Base-by-base conservation (phyloP, 1,139 yeast genomes). In the Protomyces macrosporus region DNA sequence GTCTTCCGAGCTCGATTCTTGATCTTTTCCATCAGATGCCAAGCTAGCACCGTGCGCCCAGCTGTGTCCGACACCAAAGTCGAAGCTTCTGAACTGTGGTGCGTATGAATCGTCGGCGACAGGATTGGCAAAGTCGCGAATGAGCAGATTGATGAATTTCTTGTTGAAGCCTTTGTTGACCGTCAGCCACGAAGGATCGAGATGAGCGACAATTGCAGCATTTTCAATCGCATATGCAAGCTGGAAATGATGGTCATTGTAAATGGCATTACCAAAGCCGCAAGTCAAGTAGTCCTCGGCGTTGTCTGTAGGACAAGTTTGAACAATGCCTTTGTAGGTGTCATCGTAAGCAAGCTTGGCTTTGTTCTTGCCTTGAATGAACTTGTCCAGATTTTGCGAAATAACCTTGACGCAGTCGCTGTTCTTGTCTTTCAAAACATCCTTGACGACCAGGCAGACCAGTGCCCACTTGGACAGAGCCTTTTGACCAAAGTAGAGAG, bases 181-280 rank as follows among this genome's bases (percentile, higher is more conserved):
- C 3, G 62, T 53, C 39, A 61, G 32, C 93, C 95, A 88, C n/a
- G 81, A 77, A 35, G 76, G 72, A 73, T 88, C 95, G 52, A 86
- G 80, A 67, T 82, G 78, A 16, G 87, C 93, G 62, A 87, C 79
- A 55, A 86, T 79, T 2, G 95, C 93, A 6, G 91, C 90, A 6
- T 93, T 86, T 70, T 87, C 90, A 60, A 88, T 79, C 70, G 81
- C 82, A 75, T 87, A 87, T 33, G 93, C 93, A 72, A 86, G 87
- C 71, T 88, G 93, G 83, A 86, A 87, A 71, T 87, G 93, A 71
- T 85, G 93, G 73, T 87, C 93, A 70, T 87, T 87, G 75, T 87
- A 87, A 74, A 81, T 84, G 14, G 86, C 81, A 68, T 84, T 77
- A 36, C 93, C 95, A 72, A 75, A 88, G 70, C 86, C 89, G 51